Percentiles rank a stretch among this genome's conserved stretches.
These are phyloP conservation scores for Agastache rugosa DNA, from an alignment of 257 asterid species.

Conservation along the genomic window DNA sequence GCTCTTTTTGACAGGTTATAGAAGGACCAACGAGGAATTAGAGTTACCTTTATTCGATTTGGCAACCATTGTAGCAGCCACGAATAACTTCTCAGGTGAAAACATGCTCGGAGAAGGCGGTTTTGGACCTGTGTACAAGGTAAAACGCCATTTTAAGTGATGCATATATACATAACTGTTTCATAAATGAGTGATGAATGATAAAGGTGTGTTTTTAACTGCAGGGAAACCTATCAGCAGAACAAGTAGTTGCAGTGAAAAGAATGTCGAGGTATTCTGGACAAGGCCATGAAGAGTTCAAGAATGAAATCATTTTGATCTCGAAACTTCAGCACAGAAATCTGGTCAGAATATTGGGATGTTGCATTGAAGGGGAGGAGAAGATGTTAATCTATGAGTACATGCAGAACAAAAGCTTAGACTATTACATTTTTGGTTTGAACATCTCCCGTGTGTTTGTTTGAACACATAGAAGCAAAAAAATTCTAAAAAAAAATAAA, in stretches of 20 bases:
- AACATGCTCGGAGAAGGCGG: conserved; percentile 55
- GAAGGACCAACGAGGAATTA: conserved; percentile 30
- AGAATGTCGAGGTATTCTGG: conserved; percentile 45
- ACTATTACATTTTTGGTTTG: conserved; percentile 36
- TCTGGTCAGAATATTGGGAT: conserved; percentile 54
- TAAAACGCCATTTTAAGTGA: background rate
- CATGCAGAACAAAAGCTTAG: conserved; percentile 40
- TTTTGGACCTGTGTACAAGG: conserved; percentile 54
- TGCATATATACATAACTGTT: background rate
- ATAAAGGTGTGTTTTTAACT: background rate
- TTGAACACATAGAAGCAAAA: background rate
- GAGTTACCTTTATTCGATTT: conserved; percentile 48
- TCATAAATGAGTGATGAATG: background rate
- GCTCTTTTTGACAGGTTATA: conserved; percentile 23
- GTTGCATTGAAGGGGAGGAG: conserved; percentile 49
- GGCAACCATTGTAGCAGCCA: conserved; percentile 43
- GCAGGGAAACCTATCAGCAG: conserved; percentile 46
- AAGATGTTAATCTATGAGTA: conserved; percentile 35
- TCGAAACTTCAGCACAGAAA: conserved; percentile 55
- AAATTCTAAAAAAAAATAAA: no score
- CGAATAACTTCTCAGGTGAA: conserved; percentile 40
- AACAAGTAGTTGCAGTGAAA: conserved; percentile 52
- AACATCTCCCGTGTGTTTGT: background rate
- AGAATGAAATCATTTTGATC: conserved; percentile 43
- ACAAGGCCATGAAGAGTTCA: conserved; percentile 52